These are phyloP conservation scores for Hippophae tibetana DNA, from an alignment of 306 rosid species.

Conservation along the genomic window DNA sequence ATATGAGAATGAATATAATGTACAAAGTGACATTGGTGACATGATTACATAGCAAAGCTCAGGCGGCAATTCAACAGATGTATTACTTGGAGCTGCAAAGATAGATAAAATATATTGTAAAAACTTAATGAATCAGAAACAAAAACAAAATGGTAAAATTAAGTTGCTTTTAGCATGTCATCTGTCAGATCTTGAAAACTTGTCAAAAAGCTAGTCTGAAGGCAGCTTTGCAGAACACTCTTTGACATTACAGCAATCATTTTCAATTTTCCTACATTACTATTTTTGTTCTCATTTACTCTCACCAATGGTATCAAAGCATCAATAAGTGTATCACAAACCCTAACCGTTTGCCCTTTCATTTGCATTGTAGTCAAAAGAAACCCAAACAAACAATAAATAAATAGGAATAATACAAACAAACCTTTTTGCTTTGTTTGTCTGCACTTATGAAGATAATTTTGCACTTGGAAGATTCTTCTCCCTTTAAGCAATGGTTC, in stretches of 20 bases:
- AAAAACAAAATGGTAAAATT: no score
- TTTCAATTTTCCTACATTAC: no score
- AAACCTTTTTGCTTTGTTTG: conserved; percentile 47
- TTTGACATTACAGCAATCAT: no score
- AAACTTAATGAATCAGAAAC: neutral
- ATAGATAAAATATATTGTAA: neutral
- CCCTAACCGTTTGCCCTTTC: no score
- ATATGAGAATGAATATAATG: conserved; percentile 51
- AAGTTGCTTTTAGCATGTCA: no score
- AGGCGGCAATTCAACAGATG: conserved; percentile 65
- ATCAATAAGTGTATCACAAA: no score
- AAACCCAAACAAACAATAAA: conserved; percentile 1
- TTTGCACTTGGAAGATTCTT: conserved; percentile 41
- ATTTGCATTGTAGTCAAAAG: neutral
- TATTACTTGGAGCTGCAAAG: conserved; percentile 41
- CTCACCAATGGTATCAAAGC: no score
- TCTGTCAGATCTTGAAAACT: no score
- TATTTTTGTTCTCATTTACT: no score
- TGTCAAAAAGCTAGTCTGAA: no score
- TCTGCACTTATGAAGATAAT: conserved; percentile 29
- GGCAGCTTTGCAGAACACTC: no score
- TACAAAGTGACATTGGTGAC: conserved; percentile 51
- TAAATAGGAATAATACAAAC: conserved; percentile 2
- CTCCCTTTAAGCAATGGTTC: conserved; percentile 45
- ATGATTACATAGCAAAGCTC: conserved; percentile 60